Evolutionary conservation across 148 eudicot genomes (phyloP), one percentile per base, ranked within the genome.

Genomic region (Agrostemma githago): DNA sequence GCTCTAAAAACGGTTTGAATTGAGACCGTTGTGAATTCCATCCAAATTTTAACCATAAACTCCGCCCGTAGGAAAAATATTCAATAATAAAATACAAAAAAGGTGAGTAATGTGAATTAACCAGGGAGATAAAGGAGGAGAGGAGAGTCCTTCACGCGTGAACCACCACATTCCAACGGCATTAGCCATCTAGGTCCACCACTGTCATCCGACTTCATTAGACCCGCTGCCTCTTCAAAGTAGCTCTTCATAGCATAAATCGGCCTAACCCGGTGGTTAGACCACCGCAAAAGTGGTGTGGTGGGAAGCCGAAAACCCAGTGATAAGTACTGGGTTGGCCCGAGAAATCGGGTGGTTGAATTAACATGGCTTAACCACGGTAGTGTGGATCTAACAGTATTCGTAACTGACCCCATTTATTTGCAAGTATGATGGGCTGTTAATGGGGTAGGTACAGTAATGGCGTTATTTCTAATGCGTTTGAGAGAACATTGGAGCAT

Each of bases 71-170:
- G 26, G 1, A 16, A 16, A n/a, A 2, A 58, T 7, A 4, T 58
- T 2, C 20, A 16, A 14, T 1, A 58, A 58, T 58, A 16, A 57
- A 4, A 16, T 4, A 58, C 61, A 58, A 58, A 3, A 26, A 26
- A 26, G 1, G 34, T 26, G 34, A 26, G 34, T 26, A 15, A 5
- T 58, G 20, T 19, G 8, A 2, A 17, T 60, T 19, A 60, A 60
- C 64, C 64, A 60, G 64, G 64, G 38, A 60, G 64, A 19, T 60
- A 60, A 60, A 60, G 64, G 38, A 60, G 64, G 4, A 60, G 64
- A 26, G 64, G 64, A 12, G 64, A 19, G 12, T 26, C 12, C 64
- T 60, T 17, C 37, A 60, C 2, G 4, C 39, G 64, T 10, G 64
- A 60, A 6, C 64, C 64, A 21, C 64, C 64, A 60, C 64, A 60